Conservation (phyloP, 805 yeast genomes). For the Zygotorulaspora florentina region DNA sequence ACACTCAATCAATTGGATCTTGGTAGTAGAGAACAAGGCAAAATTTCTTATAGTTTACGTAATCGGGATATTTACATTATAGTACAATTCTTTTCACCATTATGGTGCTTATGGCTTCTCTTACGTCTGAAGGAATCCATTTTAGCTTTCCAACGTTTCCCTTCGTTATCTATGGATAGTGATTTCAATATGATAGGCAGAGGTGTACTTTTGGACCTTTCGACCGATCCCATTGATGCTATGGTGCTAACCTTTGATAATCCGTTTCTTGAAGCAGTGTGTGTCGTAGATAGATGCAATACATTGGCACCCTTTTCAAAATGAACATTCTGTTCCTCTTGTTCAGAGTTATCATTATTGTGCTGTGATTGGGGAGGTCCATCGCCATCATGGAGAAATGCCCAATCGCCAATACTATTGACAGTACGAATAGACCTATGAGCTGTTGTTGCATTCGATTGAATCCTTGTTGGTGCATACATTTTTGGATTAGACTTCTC, state of each 20-base stretch:
- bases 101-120: conserved; percentile 4
- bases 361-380: background rate
- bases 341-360: background rate
- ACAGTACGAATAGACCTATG: conserved; percentile 31
- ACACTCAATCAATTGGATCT: no score
- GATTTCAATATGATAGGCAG: conserved; percentile 18
- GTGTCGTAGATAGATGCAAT: conserved; percentile 1
- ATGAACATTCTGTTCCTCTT: conserved; percentile 2
- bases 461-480: conserved; percentile 24
- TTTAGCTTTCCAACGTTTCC: conserved; percentile 22
- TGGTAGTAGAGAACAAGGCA: no score
- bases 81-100: conserved; percentile 6
- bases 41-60: no score
- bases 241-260: conserved; percentile 18
- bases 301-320: background rate
- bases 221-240: conserved; percentile 23
- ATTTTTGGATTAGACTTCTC: conserved; percentile 18
- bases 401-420: conserved; percentile 34
- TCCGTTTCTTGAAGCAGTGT: conserved; percentile 10
- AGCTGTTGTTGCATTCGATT: conserved; percentile 27
- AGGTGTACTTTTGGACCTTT: conserved; percentile 32
- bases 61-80: conserved; percentile 5
- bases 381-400: conserved; percentile 6
- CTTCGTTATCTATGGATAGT: conserved; percentile 18
- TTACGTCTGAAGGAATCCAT: conserved; percentile 21